Evolutionary conservation across 768 basidiomycete species (phyloP), one percentile per base, ranked within the genome.

Genomic region (Collybia nuda): DNA sequence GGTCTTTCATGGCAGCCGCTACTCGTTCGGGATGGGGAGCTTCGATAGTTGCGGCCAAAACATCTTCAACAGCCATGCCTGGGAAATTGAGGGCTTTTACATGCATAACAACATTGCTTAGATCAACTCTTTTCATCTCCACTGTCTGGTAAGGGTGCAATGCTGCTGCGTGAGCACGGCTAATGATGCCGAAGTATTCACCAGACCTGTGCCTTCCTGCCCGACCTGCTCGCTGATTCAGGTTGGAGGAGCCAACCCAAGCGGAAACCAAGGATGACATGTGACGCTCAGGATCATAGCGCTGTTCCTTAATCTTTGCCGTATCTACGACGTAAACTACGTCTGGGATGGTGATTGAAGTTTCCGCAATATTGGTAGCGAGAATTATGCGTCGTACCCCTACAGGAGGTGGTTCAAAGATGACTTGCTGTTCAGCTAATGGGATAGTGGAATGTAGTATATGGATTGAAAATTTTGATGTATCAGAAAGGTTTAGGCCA

Each of bases 51-150:
- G 81, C 84, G 1, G 81, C 83, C 29, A 98, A 76, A 18, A 97
- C 93, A 52, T 95, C 88, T 61, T 95, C 89, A 5, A 93, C 90
- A 23, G 82, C 70, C 84, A 93, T 84, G 39, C 81, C 84, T 5
- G 91, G 90, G 64, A 97, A 88, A 64, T 92, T 85, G 29, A 97
- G 78, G 7, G 93, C 93, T 62, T 96, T 97, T 66, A 98, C 82
- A 63, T 94, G 94, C 94, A 98, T 98, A 14, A 96, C 92, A 41
- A 95, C 87, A 61, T 93, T 93, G 59, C 84, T 90, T 57, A 96
- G 65, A 66, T 94, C 93, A 11, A 87, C 82, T 28, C 93, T 80
- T 64, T 92, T 92, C 93, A 98, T 98, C 73, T 97, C 95, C 32
- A 97, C 95, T 1, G 85, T 85, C 65, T 94, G 93, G 62, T 96